phyloP scores from a whole-genome alignment of 345 rosid genomes.

The Orychophragmus violaceus region DNA sequence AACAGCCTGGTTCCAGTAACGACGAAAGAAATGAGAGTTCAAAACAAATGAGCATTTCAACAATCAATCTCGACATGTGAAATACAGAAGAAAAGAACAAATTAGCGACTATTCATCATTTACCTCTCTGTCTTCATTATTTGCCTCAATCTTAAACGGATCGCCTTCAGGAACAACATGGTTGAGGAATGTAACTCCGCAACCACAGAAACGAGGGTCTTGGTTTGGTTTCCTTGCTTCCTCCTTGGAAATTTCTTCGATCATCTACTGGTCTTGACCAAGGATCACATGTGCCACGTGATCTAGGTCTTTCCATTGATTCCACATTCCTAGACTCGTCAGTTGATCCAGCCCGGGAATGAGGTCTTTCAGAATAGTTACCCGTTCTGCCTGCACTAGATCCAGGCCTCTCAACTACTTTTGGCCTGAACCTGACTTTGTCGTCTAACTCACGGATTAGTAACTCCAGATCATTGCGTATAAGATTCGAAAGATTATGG shows the following conservation, averaged over 20 bases:
- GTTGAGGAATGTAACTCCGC: no score
- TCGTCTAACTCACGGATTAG: constrained; percentile 63
- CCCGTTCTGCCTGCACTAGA: constrained; percentile 64
- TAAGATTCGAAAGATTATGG: constrained; percentile 30
- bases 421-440: constrained; percentile 72
- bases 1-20: no score
- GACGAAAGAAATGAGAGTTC: no score
- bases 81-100: no score
- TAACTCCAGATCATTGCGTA: constrained; percentile 51
- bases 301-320: constrained; percentile 65
- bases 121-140: no score
- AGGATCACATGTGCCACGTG: constrained; percentile 61
- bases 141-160: no score
- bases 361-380: constrained; percentile 65
- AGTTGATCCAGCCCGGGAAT: constrained; percentile 75
- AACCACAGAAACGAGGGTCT: no score
- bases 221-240: constrained; percentile 86
- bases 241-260: constrained; percentile 70
- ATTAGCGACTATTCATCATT: no score
- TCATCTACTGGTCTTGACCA: constrained; percentile 71
- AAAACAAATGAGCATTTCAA: no score
- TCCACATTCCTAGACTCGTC: constrained; percentile 66
- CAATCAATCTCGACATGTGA: no score
- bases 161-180: no score
- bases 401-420: constrained; percentile 51